Base-by-base conservation (phyloP, 2,329 filamentous ascomycete genomes). In the Mycogone perniciosa region DNA sequence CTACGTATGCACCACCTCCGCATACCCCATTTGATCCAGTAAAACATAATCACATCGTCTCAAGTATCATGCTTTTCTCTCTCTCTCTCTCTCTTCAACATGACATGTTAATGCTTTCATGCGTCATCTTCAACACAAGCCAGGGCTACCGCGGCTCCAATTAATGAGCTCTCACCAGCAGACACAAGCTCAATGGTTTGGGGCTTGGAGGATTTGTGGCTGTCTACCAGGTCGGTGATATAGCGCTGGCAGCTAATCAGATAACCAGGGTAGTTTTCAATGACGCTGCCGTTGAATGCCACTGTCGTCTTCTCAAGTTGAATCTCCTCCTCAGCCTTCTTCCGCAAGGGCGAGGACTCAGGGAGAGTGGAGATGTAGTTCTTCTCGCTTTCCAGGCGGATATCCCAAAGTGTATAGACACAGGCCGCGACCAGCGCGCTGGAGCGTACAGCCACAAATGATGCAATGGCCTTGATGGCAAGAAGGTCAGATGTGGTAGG, bases 251-350 rank as follows among this genome's bases (percentile, higher is more conserved):
- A 84, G 39, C 71, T 74, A 31, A 66, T 67, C 26, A 78, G 72
- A 65, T 89, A 92, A 6, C 73, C 71, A 0, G 88, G 86, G 62
- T 91, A 92, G 59, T 85, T 84, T 67, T 91, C 86, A 46, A 91
- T 83, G 45, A 92, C 86, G 30, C 84, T 86, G 41, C 88, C 88
- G 62, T 89, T 90, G 67, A 85, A 91, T 4, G 85, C 85, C n/a
- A 92, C 80, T 2, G 79, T 76, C 3, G 80, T 82, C 50, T 71
- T 68, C 33, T 64, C 62, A 6, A 76, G 62, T 40, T 71, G 65
- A 2, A 70, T 70, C 55, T 81, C 81, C 11, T 69, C 68, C 57
- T 82, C 80, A 0, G 78, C 70, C 34, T 76, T 75, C 7, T 62
- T 56, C 46, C 73, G 71, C 33, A 65, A 55, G 4, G 62, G 50